Base-by-base conservation (phyloP, 192 early-diverging fungal species). In the Coemansia brasiliensis region DNA sequence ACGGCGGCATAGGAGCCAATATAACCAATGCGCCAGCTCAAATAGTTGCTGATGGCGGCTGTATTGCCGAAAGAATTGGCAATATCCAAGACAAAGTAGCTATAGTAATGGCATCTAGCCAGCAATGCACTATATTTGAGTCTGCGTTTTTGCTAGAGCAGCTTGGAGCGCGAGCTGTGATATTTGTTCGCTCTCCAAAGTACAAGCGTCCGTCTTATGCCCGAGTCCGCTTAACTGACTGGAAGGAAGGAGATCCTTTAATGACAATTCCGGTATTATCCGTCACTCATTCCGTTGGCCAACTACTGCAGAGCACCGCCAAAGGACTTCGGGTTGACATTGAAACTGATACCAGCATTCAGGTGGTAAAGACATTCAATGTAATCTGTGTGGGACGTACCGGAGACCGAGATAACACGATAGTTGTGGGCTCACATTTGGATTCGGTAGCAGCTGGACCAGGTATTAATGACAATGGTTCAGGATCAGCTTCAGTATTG, bases 391-490 rank as follows among this genome's bases (percentile, higher is more conserved):
- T 72, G n/a, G 82, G 79, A 29, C 72, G 82, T 29, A 59, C 41
- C 10, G 81, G 80, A 32, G 49, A 82, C 21, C 55, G 72, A 2
- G 32, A 60, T 18, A 82, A 70, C 59, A 85, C 83, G 1, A 63
- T 87, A 12, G 67, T 89, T 4, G 61, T 87, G 18, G 87, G 87
- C 29, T 77, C 85, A 20, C 87, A 89, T 52, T 57, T 86, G 55
- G 88, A 89, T 61, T 86, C 85, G 22, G 88, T 89, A 9, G 83
- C 83, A 4, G 85, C 72, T 2, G 88, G 88, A 0, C 85, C 88
- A 1, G 88, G 88, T 12, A 79, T 89, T 59, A 85, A 86, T 43
- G 88, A 89, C 74, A 87, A 89, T 62, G 88, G 82, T 0, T 87
- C 85, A 0, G 88, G 88, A 3, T 67, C 83, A 6, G 60, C 82